Conservation (phyloP, 768 basidiomycete species). For the Nidularia sp. region DNA sequence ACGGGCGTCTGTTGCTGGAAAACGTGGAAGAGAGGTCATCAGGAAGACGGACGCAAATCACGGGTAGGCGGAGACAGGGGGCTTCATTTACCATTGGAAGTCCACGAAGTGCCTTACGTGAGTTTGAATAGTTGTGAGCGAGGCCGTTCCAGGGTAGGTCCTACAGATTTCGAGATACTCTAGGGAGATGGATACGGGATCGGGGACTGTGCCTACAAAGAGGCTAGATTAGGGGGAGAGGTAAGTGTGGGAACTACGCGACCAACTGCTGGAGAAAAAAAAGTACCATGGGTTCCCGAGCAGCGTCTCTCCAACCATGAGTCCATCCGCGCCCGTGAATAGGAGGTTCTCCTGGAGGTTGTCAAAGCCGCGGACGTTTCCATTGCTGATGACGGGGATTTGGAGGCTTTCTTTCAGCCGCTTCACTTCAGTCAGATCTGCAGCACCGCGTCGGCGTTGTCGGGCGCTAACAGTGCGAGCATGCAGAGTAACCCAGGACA, state of each 20-base stretch:
- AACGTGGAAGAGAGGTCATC: conserved; percentile 2
- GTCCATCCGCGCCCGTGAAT: conserved; percentile 62
- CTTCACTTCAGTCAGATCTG: conserved; percentile 60
- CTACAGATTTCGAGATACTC: conserved; percentile 68
- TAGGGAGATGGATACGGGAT: conserved; percentile 62
- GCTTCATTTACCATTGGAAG: conserved; percentile 53
- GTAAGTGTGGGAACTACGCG: background rate
- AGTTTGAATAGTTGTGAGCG: conserved; percentile 47
- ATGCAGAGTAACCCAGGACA: conserved; percentile 70
- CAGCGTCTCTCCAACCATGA: conserved; percentile 81
- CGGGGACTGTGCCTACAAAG: conserved; percentile 47
- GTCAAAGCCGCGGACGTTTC: conserved; percentile 62
- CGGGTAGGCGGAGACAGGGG: background rate
- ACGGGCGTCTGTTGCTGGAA: conserved; percentile 43
- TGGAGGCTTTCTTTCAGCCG: conserved; percentile 44
- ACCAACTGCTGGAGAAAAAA: background rate
- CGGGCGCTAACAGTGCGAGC: conserved; percentile 69
- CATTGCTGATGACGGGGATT: conserved; percentile 72
- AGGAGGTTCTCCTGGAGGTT: conserved; percentile 53
- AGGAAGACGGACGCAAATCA: background rate
- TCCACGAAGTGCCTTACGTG: conserved; percentile 69
- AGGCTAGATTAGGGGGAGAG: conserved; percentile 33
- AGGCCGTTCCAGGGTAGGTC: conserved; percentile 43
- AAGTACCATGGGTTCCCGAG: conserved; percentile 70
- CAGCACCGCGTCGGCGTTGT: conserved; percentile 67